Percentiles rank a stretch among this genome's conserved stretches.
Conservation (phyloP, 2,329 filamentous ascomycete species). For the Aureobasidium vineae region DNA sequence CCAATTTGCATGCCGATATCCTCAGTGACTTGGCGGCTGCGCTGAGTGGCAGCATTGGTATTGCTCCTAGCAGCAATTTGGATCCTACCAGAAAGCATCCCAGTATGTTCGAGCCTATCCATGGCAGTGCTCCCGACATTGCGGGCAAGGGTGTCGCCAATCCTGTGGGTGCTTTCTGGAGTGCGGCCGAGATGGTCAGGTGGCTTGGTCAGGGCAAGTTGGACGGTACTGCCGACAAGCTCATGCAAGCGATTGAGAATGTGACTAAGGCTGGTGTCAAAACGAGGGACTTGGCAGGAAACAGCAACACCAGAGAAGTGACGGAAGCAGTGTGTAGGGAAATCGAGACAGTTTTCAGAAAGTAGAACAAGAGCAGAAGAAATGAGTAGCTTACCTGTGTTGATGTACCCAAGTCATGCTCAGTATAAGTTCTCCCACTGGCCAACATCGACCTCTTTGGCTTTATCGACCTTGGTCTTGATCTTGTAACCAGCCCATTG, state of each 20-base stretch:
- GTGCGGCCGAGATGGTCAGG: constrained; percentile 64
- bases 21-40: constrained; percentile 66
- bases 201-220: constrained; percentile 57
- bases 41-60: constrained; percentile 64
- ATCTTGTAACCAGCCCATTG: constrained; percentile 56
- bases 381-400: neutral
- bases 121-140: constrained; percentile 64
- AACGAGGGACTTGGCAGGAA: constrained; percentile 61
- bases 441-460: neutral
- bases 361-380: constrained; percentile 25
- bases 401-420: neutral
- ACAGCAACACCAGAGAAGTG: constrained; percentile 56
- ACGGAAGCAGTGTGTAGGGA: constrained; percentile 57
- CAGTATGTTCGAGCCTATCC: constrained; percentile 57
- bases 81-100: constrained; percentile 60
- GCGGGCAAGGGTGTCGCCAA: constrained; percentile 63
- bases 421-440: constrained; percentile 23
- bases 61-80: constrained; percentile 65
- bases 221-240: constrained; percentile 54
- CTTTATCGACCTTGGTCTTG: constrained; percentile 43
- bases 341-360: constrained; percentile 47
- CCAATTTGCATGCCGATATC: constrained; percentile 58
- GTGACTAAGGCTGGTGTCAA: constrained; percentile 56
- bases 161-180: constrained; percentile 67
- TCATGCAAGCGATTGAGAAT: constrained; percentile 61